Evolutionary conservation across 2,329 filamentous ascomycete species (phyloP), one percentile per base, ranked within the genome.

Genomic region (Alternaria rosae): DNA sequence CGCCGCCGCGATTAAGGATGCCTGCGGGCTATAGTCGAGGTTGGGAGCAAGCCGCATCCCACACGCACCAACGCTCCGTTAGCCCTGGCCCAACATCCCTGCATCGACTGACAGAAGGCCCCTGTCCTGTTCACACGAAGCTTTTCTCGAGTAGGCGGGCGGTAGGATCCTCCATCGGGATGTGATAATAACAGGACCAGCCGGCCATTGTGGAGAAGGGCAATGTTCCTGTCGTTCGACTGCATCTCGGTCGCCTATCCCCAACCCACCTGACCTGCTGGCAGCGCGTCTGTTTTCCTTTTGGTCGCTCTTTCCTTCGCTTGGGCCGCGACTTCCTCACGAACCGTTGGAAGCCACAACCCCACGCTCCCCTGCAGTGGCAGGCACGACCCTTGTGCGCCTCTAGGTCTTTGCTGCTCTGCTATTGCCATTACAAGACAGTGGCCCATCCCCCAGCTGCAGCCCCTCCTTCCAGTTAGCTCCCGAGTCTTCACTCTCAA

Each of bases 371-470:
- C 72, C 68, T 71, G 57, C 57, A 47, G 52, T 61, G 59, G 59
- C 70, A 73, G 65, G 72, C 69, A 67, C 69, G 62, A 73, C 70
- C 75, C 76, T 78, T 76, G 75, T 72, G 69, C 65, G 44, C 64
- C 54, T 62, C 53, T 64, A 54, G 54, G 66, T 67, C 66, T 56
- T 68, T 63, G 69, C 63, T 32, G 38, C 48, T 61, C 64, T 58
- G 58, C 54, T 48, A 66, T 60, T 54, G 52, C 48, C 59, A 58
- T 62, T 67, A 66, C 62, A 61, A 70, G 60, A 70, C 60, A 50
- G 57, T 45, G 45, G 63, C 59, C 59, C 65, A 56, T 54, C 57
- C 58, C 53, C 44, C 30, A 32, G 20, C 25, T 51, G 55, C 65
- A 50, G 47, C 63, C 48, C 42, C 60, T 67, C 57, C 63, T 70